Percentiles rank a stretch among this genome's conserved stretches.
These are phyloP conservation scores for Pelargonium nanum DNA, from an alignment of 345 rosid species.

Conservation along the genomic window DNA sequence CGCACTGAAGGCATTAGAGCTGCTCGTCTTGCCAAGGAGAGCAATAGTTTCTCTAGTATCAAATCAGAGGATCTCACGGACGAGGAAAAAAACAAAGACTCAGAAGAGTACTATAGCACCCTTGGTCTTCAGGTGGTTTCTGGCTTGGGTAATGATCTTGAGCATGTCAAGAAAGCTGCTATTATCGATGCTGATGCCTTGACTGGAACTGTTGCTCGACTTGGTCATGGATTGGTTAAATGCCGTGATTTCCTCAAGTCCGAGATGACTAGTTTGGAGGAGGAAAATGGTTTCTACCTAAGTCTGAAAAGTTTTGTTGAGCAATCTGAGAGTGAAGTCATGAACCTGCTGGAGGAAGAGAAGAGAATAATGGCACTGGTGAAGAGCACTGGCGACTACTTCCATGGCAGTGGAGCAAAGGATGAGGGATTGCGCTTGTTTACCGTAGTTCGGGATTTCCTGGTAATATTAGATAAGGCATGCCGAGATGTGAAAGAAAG, in stretches of 20 bases:
- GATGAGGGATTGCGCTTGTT: constrained; percentile 82
- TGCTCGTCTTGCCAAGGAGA: constrained; percentile 34
- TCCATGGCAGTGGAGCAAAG: constrained; percentile 60
- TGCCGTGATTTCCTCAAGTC: constrained; percentile 40
- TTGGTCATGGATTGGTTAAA: constrained; percentile 29
- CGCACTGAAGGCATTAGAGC: constrained; percentile 84
- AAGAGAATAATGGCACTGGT: constrained; percentile 53
- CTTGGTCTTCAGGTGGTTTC: constrained; percentile 71
- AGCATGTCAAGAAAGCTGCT: constrained; percentile 71
- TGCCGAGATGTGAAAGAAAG: constrained; percentile 49
- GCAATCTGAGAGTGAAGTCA: constrained; percentile 38
- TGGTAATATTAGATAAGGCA: constrained; percentile 60
- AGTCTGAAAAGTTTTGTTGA: constrained; percentile 44
- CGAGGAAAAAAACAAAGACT: constrained; percentile 29
- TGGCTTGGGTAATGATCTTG: constrained; percentile 62
- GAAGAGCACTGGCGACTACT: constrained; percentile 70
- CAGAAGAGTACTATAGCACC: constrained; percentile 34
- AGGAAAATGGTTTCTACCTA: constrained; percentile 33
- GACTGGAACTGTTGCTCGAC: constrained; percentile 36
- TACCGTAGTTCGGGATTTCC: constrained; percentile 64
- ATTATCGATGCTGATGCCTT: constrained; percentile 48
- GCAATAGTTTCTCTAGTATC: constrained; percentile 41
- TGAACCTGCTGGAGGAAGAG: constrained; percentile 47
- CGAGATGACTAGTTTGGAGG: constrained; percentile 30
- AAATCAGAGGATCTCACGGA: constrained; percentile 34